Evolutionary conservation across 75 land plant genomes (phyloP).

Genomic region (Cupressus sempervirens): DNA sequence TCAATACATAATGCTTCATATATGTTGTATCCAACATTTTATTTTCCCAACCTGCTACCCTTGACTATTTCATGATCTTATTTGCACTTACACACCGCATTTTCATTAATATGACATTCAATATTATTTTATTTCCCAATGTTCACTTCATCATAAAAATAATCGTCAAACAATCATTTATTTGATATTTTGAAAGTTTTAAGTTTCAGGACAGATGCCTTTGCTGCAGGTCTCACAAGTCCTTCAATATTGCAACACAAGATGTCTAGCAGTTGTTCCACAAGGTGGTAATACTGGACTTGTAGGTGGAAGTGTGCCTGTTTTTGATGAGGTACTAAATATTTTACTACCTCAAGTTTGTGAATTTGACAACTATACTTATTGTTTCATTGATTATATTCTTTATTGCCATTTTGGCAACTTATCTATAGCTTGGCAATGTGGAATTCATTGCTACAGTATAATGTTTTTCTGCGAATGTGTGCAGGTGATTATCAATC

Average conservation of each 20-base stretch:
- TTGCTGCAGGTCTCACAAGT: slow-evolving; percentile 77
- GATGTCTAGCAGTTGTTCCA: slow-evolving; percentile 84
- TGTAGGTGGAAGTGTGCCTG: slow-evolving; percentile 97
- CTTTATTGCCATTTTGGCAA: neutral
- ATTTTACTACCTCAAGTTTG: neutral
- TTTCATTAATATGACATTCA: no score
- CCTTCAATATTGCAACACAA: slow-evolving; percentile 72
- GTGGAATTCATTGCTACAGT: neutral
- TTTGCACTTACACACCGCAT: no score
- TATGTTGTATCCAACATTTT: no score
- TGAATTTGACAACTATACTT: neutral
- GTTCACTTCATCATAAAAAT: neutral
- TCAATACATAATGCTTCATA: no score
- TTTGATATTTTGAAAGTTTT: neutral
- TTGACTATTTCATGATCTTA: no score
- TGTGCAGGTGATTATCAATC: slow-evolving; percentile 79
- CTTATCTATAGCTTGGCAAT: neutral
- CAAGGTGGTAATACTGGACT: slow-evolving; percentile 99
- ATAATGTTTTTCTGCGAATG: neutral
- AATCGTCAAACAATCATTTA: neutral
- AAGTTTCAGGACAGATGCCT: neutral
- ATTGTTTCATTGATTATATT: neutral
- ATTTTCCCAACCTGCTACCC: no score
- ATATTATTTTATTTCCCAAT: no score
- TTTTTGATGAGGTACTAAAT: slow-evolving; percentile 82